These are phyloP conservation scores for Primulina tabacum DNA, from an alignment of 257 asterid species.

Conservation along the genomic window DNA sequence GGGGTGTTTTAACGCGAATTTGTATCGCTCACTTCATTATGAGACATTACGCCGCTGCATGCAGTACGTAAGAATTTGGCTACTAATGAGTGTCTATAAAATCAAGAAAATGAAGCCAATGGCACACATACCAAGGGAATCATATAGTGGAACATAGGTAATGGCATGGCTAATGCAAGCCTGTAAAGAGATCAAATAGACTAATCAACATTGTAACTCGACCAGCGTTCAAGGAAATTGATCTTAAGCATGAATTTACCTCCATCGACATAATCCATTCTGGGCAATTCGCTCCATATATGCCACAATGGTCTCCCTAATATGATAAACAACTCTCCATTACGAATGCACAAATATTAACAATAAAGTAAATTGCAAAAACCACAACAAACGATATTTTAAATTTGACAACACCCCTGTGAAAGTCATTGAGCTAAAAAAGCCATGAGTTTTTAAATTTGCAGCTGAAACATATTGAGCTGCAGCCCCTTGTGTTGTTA, in stretches of 20 bases:
- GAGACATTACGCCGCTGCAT: background rate
- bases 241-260: slow-evolving; percentile 33
- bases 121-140: slow-evolving; percentile 64
- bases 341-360: background rate
- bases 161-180: slow-evolving; percentile 83
- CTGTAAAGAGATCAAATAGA: slow-evolving; percentile 38
- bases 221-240: too few relatives aligned
- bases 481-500: background rate
- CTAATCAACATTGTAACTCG: background rate
- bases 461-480: too few relatives aligned
- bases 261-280: slow-evolving; percentile 94
- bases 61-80: background rate
- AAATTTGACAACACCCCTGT: background rate
- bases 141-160: slow-evolving; percentile 82
- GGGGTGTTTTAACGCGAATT: background rate
- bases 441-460: background rate
- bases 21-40: background rate
- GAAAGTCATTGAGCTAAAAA: background rate
- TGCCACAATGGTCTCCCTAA: slow-evolving; percentile 87
- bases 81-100: background rate
- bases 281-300: slow-evolving; percentile 78
- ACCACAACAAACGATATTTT: background rate
- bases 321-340: background rate
- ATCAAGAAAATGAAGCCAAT: background rate
- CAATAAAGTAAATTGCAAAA: background rate